Base-by-base conservation (phyloP, 495 filamentous ascomycete species). In the Oidiodendron maius region DNA sequence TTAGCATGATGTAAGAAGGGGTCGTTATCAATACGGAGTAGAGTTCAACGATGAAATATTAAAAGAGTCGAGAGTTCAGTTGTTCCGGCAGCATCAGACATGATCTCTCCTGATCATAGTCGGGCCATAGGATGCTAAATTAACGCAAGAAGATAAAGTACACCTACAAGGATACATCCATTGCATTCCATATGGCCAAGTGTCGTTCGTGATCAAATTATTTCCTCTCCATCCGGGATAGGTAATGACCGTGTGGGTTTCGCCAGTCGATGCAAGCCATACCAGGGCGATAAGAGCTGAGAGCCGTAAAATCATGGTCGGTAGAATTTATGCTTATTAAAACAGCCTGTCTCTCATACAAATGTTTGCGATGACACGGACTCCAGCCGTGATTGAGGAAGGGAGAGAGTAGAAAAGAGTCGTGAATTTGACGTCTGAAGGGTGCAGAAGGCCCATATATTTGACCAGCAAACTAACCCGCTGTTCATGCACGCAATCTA, bases 151-250 rank as follows among this genome's bases (percentile, higher is more conserved):
- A 44, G 3, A 12, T 16, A 26, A 37, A 20, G 23, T 21, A 15
- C 24, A 69, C 86, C 70, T 69, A 97, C 91, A 97, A 65, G 91
- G 91, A 72, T 96, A 97, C 61, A 82, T 80, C 91, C 91, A 96
- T 70, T 95, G 85, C 87, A 94, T 91, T 68, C 93, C 91, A 56
- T 86, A 94, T 3, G 89, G 89, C 59, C 77, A 93, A 9, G 77
- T 75, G 4, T 77, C 77, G 63, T 87, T 91, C 32, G 80, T 83
- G 56, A 81, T 73, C 24, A 96, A 76, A 62, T 93, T 96, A 69
- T 97, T 82, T 51, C 89, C 91, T 78, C 91, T 74, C 81, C 86
- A 93, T 57, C 86, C 86, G 1, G 93, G 91, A 59, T 96, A 97
- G 53, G 82, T 82, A 66, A 96, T 86, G 61, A 94, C 71, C n/a